These are phyloP conservation scores for Arthroderma sp. DNA, from an alignment of 2,329 filamentous ascomycete genomes.

Conservation along the genomic window DNA sequence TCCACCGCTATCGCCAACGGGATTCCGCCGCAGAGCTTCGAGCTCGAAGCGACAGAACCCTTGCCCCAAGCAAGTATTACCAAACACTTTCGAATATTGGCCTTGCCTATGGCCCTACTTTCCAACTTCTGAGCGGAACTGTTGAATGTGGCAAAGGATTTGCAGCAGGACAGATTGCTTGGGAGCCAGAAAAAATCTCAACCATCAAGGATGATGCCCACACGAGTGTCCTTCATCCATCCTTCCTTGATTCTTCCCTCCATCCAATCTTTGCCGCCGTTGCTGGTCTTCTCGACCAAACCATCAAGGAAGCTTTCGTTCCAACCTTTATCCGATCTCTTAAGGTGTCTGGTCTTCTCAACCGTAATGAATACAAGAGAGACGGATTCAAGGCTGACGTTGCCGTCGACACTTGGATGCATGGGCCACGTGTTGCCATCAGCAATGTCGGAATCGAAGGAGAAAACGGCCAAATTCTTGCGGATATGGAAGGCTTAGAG, in stretches of 20 bases:
- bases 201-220: slow-evolving; percentile 3
- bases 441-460: slow-evolving; percentile 11
- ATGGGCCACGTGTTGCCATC: slow-evolving; percentile 12
- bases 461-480: slow-evolving; percentile 8
- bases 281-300: slow-evolving; percentile 9
- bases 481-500: slow-evolving; percentile 12
- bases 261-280: slow-evolving; percentile 14
- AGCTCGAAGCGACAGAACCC: slow-evolving; percentile 9
- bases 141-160: slow-evolving; percentile 14
- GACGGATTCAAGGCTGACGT: slow-evolving; percentile 9
- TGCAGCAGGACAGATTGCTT: slow-evolving; percentile 11
- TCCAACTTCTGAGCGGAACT: slow-evolving; percentile 12
- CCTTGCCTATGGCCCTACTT: slow-evolving; percentile 13
- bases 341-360: slow-evolving; percentile 11
- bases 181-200: slow-evolving; percentile 6
- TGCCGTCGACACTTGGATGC: slow-evolving; percentile 10
- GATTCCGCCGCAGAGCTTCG: slow-evolving; percentile 7
- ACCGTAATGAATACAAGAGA: slow-evolving; percentile 5
- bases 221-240: slow-evolving; percentile 12
- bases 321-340: slow-evolving; percentile 14
- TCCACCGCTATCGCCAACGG: slow-evolving; percentile 6
- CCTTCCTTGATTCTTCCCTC: slow-evolving; percentile 13
- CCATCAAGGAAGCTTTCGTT: slow-evolving; percentile 13
- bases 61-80: slow-evolving; percentile 10
- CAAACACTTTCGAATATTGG: slow-evolving; percentile 11